Percentiles rank a stretch among this genome's conserved stretches.
Evolutionary conservation across 2,329 filamentous ascomycete species (phyloP).

Genomic region (Colletotrichum tofieldiae): DNA sequence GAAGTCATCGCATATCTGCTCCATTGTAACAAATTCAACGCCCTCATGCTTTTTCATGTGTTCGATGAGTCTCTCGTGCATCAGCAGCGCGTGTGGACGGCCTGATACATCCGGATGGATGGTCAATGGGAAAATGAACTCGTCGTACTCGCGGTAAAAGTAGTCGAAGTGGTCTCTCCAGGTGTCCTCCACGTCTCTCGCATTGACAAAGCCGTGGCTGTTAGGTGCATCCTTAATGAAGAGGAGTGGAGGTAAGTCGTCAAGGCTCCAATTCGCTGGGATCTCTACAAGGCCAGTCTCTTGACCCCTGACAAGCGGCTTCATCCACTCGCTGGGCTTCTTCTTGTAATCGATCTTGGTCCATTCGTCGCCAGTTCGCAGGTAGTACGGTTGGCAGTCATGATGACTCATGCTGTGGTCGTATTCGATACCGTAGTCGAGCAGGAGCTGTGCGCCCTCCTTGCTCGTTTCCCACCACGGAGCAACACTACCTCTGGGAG

Average conservation of each 20-base stretch:
- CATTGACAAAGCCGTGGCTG: slow-evolving; percentile 73
- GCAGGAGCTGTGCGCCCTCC: slow-evolving; percentile 76
- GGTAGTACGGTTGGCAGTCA: slow-evolving; percentile 76
- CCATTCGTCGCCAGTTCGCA: slow-evolving; percentile 76
- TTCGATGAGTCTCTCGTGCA: slow-evolving; percentile 81
- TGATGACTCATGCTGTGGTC: slow-evolving; percentile 78
- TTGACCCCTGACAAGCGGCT: slow-evolving; percentile 71
- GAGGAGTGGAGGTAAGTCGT: slow-evolving; percentile 79
- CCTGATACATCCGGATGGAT: slow-evolving; percentile 83
- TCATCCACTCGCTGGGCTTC: slow-evolving; percentile 77
- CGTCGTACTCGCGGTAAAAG: slow-evolving; percentile 83
- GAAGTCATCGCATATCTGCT: slow-evolving; percentile 81
- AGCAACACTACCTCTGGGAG: slow-evolving; percentile 79
- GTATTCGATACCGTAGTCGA: slow-evolving; percentile 79
- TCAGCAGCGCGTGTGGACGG: slow-evolving; percentile 79
- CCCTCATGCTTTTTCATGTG: slow-evolving; percentile 75
- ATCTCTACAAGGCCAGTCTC: slow-evolving; percentile 78
- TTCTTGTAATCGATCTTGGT: slow-evolving; percentile 78
- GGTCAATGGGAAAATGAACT: slow-evolving; percentile 84
- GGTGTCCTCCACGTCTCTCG: slow-evolving; percentile 74
- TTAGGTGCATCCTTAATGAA: slow-evolving; percentile 79
- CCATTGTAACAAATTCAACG: slow-evolving; percentile 79
- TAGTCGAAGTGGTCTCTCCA: slow-evolving; percentile 80
- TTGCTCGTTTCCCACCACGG: slow-evolving; percentile 82
- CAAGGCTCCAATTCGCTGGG: slow-evolving; percentile 76